Evolutionary conservation across 805 yeast genomes (phyloP).

Genomic region (Yamadazyma insecticola): DNA sequence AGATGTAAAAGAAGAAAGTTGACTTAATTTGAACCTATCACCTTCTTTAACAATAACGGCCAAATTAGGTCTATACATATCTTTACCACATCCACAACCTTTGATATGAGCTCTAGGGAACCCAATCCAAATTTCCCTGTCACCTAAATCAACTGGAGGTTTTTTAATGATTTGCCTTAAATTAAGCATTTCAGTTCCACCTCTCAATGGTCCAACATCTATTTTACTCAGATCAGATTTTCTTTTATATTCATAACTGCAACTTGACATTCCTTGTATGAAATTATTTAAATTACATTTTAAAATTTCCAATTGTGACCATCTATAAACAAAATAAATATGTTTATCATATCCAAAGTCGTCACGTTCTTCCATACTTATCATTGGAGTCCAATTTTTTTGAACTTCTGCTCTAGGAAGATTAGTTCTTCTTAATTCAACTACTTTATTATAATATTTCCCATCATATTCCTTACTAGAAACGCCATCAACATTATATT

Average conservation of each 20-base stretch:
- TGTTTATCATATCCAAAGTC: conserved; percentile 21
- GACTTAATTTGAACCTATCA: conserved; percentile 21
- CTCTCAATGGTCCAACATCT: conserved; percentile 30
- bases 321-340: conserved; percentile 28
- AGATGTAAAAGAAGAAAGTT: conserved; percentile 25
- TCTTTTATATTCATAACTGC: conserved; percentile 10
- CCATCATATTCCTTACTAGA: conserved; percentile 10
- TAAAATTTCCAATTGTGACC: conserved; percentile 16
- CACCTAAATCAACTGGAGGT: conserved; percentile 9
- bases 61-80: conserved; percentile 37
- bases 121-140: conserved; percentile 34
- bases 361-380: conserved; percentile 19
- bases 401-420: conserved; percentile 11
- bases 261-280: conserved; percentile 8
- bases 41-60: conserved; percentile 19
- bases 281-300: conserved; percentile 13
- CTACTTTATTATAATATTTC: conserved; percentile 14
- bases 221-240: conserved; percentile 7
- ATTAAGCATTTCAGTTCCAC: conserved; percentile 32
- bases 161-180: conserved; percentile 13
- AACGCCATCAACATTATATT: conserved; percentile 19
- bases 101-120: conserved; percentile 37
- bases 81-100: conserved; percentile 37
- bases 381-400: conserved; percentile 41
- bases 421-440: conserved; percentile 15